These are phyloP conservation scores for Butyriboletus loyo DNA, from an alignment of 768 basidiomycete genomes.

Conservation along the genomic window DNA sequence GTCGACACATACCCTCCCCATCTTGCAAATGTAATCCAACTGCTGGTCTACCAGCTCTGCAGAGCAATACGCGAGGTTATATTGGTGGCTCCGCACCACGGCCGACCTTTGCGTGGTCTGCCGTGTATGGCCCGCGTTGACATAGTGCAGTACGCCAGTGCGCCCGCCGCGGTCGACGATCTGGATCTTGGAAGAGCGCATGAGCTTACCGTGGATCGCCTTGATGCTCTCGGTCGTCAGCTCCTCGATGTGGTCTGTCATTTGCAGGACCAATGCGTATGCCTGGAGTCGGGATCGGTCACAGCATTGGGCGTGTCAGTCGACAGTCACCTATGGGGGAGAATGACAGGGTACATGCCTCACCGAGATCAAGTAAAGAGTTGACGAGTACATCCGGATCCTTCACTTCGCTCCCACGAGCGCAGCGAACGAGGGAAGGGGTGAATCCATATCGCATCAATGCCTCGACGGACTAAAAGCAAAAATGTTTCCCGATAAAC, in stretches of 20 bases:
- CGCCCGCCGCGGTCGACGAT: constrained; percentile 13
- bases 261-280: constrained; percentile 20
- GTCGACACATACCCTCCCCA: constrained; percentile 27
- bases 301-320: background rate
- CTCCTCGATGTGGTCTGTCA: constrained; percentile 24
- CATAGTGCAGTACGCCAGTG: constrained; percentile 19
- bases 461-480: constrained; percentile 24
- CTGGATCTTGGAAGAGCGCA: constrained; percentile 31
- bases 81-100: constrained; percentile 30
- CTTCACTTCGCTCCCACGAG: constrained; percentile 22
- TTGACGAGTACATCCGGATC: constrained; percentile 22
- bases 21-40: constrained; percentile 34
- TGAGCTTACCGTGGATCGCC: constrained; percentile 27
- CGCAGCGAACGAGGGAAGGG: constrained; percentile 22
- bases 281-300: constrained; percentile 15
- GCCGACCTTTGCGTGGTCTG: constrained; percentile 29
- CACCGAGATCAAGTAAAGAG: constrained; percentile 24
- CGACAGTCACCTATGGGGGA: no score
- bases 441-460: constrained; percentile 27
- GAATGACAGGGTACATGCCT: constrained; percentile 12
- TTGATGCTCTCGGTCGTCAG: constrained; percentile 30
- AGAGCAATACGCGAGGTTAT: constrained; percentile 34
- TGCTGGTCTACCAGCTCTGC: constrained; percentile 31
- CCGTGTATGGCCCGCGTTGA: constrained; percentile 31
- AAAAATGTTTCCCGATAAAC: background rate